Base-by-base conservation (phyloP, 148 eudicot species). In the Chenopodium quinoa region DNA sequence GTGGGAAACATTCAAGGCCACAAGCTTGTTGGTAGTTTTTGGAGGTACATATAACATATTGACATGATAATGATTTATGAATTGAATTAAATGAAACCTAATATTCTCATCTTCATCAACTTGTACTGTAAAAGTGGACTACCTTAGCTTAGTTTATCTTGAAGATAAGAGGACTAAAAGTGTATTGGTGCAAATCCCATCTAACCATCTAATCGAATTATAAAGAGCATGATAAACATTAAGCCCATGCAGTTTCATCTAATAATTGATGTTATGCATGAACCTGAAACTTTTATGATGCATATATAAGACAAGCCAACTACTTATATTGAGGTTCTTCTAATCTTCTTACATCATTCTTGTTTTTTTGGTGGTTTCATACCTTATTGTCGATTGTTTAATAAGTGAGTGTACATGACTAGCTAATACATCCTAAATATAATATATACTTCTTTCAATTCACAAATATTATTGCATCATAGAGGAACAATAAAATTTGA, bases 21-120 rank as follows among this genome's bases (percentile, higher is more conserved):
- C 44, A 78, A 78, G 40, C 31, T 48, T 78, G 60, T 48, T 23
- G 50, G 34, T 37, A 40, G 20, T 23, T 1, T 37, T 76, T 58
- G 68, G 79, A 63, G 48, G 10, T 76, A 76, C 37, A 20, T 64
- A 12, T 64, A 64, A 1, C 40, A 32, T 20, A 50, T 32, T 6
- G 37, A 46, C 48, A 31, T 27, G 48, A 76, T 22, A 17, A 60
- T 19, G 2, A n/a, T 19, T 56, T 56, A 56, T 56, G 62, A 56
- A 56, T 14, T 63, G 70, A 50, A 32, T 17, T 25, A 46, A 75
- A 44, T 23, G 20, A 64, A 77, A 83, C 85, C 85, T 83, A 83
- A 83, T 78, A 78, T 72, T 83, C 85, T 78, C 81, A 83, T 78
- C 84, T 25, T 22, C 10, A 79, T 12, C 44, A 40, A 40, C 44